phyloP scores from a whole-genome alignment of 1,284 basidiomycete genomes.

The Salmacisia buchloeana region DNA sequence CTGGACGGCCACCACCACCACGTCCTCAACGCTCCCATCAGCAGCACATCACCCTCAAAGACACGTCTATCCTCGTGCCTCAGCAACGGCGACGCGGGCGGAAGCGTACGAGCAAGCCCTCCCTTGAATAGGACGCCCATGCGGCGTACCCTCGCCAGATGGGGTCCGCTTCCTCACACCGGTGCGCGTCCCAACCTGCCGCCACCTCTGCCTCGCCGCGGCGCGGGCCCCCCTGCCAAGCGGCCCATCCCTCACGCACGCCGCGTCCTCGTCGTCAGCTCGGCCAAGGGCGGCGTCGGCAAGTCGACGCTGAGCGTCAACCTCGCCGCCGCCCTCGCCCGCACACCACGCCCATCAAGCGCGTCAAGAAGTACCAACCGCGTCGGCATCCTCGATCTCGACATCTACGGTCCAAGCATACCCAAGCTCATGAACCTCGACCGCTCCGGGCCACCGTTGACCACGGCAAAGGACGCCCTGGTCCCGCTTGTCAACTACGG shows the following conservation, averaged over 20 bases:
- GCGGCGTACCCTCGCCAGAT: background rate
- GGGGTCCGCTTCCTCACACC: background rate
- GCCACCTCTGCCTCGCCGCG: background rate
- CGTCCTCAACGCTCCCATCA: no score
- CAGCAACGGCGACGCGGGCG: no score
- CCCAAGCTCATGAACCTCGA: conserved; percentile 91
- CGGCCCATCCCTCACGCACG: conserved; percentile 56
- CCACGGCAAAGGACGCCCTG: conserved; percentile 65
- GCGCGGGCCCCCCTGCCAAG: conserved; percentile 54
- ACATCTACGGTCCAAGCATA: conserved; percentile 93
- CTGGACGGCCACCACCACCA: no score
- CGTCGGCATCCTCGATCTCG: conserved; percentile 83
- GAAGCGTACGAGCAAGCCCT: no score
- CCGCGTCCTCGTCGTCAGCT: conserved; percentile 75
- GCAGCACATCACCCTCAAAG: no score
- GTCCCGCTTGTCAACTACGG: conserved; percentile 83
- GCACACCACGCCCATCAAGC: conserved; percentile 18
- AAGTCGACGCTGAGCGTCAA: conserved; percentile 89
- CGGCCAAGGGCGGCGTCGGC: conserved; percentile 93
- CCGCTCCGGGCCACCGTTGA: conserved; percentile 68
- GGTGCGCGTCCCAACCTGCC: background rate
- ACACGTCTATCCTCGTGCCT: no score
- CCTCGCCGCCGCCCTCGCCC: conserved; percentile 66
- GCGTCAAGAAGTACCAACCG: background rate
- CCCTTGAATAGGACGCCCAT: background rate